Evolutionary conservation across 495 filamentous ascomycete genomes (phyloP).

Genomic region (Xylaria cubensis): DNA sequence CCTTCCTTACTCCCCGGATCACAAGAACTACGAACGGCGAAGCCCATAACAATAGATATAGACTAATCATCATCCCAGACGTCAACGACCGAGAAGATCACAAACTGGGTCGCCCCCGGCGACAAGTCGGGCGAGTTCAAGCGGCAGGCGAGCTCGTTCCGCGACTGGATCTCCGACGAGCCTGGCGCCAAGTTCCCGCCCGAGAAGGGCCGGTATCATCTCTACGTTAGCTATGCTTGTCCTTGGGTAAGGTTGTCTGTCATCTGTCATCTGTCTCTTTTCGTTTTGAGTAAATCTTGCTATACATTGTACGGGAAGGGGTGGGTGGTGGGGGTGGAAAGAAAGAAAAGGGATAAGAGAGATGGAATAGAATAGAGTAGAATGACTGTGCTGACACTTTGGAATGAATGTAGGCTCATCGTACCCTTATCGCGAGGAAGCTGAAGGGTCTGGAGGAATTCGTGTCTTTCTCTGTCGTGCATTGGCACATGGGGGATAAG

Average conservation of each 20-base stretch:
- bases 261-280: background rate
- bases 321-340: too few species aligned
- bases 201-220: conserved; percentile 77
- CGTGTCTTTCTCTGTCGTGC: conserved; percentile 71
- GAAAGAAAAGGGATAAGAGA: too few species aligned
- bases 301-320: background rate
- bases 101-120: conserved; percentile 77
- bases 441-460: conserved; percentile 80
- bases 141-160: conserved; percentile 73
- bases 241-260: conserved; percentile 65
- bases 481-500: conserved; percentile 67
- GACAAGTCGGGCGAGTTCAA: conserved; percentile 91
- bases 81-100: conserved; percentile 62
- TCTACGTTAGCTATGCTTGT: conserved; percentile 78
- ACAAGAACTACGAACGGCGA: background rate
- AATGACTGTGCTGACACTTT: conserved; percentile 13
- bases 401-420: conserved; percentile 60
- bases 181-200: conserved; percentile 69
- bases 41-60: background rate
- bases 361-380: background rate
- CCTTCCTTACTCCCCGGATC: background rate
- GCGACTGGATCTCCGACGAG: conserved; percentile 69
- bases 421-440: conserved; percentile 74
- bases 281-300: background rate
- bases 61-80: conserved; percentile 16